Base-by-base conservation (phyloP, 148 eudicot species). In the Nepenthes mirabilis region DNA sequence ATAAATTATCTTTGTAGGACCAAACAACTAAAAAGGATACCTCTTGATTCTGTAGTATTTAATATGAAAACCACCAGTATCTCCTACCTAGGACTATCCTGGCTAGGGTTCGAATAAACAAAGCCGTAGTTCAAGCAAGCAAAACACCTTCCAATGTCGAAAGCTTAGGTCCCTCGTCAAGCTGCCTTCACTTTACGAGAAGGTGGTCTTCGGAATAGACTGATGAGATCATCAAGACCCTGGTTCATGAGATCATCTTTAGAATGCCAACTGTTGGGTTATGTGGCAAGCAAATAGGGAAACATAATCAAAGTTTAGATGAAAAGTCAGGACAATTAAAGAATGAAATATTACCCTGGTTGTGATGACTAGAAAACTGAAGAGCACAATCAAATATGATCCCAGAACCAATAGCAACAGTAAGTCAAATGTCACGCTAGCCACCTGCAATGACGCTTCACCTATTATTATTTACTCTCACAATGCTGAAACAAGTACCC, bases 381-480 rank as follows among this genome's bases (percentile, higher is more conserved):
- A 94, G 59, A 94, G 89, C 13, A 80, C 76, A 60, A 94, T 86
- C 70, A 94, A 61, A 82, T 94, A 94, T 6, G 97, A 90, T 59
- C 99, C 99, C 75, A 94, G 70, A n/a, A 85, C 88, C 37, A 89
- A 85, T 62, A 84, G 76, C 82, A 89, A 68, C 56, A 94, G 86
- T 80, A 94, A 74, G 77, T 89, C 99, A 54, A 89, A 89, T 36
- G 99, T 86, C 59, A 94, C 91, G 55, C 97, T 94, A 14, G 99
- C 95, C 52, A 89, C 99, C 99, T 94, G 93, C 65, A 78, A 71
- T 2, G 1, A 59, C 23, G 0, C 23, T 23, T 23, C 23, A 23
- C 0, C 23, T 23, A 23, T 23, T 23, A 23, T 23, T 23, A 23
- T 23, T 23, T 23, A 23, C 23, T 23, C 23, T 23, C 23, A 23